Evolutionary conservation across 1,284 basidiomycete genomes (phyloP), one percentile per base, ranked within the genome.

Genomic region (Mycena sp.): DNA sequence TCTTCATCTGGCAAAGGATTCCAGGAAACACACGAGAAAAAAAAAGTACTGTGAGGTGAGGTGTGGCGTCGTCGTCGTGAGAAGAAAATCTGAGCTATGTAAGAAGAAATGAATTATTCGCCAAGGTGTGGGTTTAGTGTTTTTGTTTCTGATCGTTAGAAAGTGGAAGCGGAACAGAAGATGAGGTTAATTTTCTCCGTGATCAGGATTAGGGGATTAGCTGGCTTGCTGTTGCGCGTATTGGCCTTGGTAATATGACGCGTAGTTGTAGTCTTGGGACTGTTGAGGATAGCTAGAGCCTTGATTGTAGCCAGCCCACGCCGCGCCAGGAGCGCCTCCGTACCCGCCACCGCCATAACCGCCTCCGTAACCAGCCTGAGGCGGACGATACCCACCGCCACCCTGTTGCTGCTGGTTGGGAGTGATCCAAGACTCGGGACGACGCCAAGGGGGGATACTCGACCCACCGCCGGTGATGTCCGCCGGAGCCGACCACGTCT

Each of bases 401-500:
- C 82, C 81, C 60, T 82, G 80, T 64, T 81, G 83, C 69, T 81
- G 83, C 65, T 77, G 78, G 23, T 74, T 68, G 50, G 83, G 83
- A 64, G 87, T 86, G 70, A 88, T 85, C 92, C 92, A 94, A 63
- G 88, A 87, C 77, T 94, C 92, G 11, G 92, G 92, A 64, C 91
- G 89, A 72, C 92, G 91, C 92, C 92, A 94, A 30, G 92, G 92
- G 71, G 92, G 92, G 64, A 94, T 85, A 72, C 91, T 92, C 54
- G 89, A 87, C 64, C 92, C 91, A 63, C 90, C 91, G 60, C 86
- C 88, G 21, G 90, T 90, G 68, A 93, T 90, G 70, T 92, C 90
- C 48, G 87, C 87, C 69, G 83, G 84, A 67, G 77, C 79, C 25
- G 87, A 82, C 61, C 84, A 87, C 44, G 84, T 81, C 90, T 90